Evolutionary conservation across 768 basidiomycete genomes (phyloP), one percentile per base, ranked within the genome.

Genomic region (Dacryopinax primogenitus): DNA sequence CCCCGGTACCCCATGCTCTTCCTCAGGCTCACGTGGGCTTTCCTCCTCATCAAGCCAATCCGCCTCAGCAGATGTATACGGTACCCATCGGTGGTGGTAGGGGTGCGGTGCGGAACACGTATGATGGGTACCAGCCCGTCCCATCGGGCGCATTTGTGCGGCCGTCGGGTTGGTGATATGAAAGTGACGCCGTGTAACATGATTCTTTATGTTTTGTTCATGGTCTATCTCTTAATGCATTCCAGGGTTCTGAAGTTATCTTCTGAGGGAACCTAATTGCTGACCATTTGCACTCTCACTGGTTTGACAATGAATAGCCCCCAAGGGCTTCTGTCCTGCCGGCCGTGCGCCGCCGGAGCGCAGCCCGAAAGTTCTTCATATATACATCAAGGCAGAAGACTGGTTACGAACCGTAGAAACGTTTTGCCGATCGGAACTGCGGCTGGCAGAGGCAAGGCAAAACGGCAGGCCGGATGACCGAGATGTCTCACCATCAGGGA

Each of bases 141-240:
- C 51, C 51, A 15, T 58, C 51, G 51, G 51, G 51, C 32, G 51
- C 51, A 58, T 58, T 58, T 58, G 51, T 58, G 15, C 51, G 51
- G 51, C 51, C 51, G 18, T 58, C 51, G 15, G 51, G 51, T 30
- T 58, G 51, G 51, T 58, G 51, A 58, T 58, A 39, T 26, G 15
- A 11, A 28, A 28, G 30, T 30, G 26, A 58, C 51, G 51, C 30
- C 51, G 26, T 18, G 41, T 58, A 23, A 13, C 51, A 58, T 58
- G 51, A 58, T 30, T 30, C 26, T 32, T 32, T 47, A 13, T 58
- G 11, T 58, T 28, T 44, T 30, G 9, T 58, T 58, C 51, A 26
- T 58, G 51, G 26, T 21, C 13, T 32, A 58, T 58, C 45, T 58
- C 11, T 58, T 58, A 58, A 58, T 58, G 51, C 51, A 58, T 28